These are phyloP conservation scores for Neurospora sp. DNA, from an alignment of 495 filamentous ascomycete genomes.

Conservation along the genomic window DNA sequence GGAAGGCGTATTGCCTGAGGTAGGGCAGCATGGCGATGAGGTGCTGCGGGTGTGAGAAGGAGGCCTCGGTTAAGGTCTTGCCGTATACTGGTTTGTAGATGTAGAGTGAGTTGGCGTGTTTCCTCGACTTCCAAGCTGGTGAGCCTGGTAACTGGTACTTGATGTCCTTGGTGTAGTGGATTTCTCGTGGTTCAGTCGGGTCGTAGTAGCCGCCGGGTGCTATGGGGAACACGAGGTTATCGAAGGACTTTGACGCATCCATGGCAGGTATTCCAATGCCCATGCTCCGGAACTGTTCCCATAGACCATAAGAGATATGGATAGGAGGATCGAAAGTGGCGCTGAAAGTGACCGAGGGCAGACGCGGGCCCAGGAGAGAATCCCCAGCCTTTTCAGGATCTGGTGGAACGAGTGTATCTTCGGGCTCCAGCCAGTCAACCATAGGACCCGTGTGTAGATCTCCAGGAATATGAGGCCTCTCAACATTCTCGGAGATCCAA, in stretches of 20 bases:
- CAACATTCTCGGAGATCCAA: conserved; percentile 54
- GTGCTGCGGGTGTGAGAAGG: conserved; percentile 82
- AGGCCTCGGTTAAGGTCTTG: conserved; percentile 55
- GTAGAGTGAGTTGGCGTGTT: conserved; percentile 60
- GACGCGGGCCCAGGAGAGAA: conserved; percentile 30
- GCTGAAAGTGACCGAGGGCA: conserved; percentile 71
- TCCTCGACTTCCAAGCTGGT: conserved; percentile 32
- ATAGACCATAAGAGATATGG: conserved; percentile 57
- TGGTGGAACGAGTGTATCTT: conserved; percentile 32
- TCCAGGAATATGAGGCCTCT: conserved; percentile 34
- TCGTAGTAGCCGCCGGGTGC: conserved; percentile 23
- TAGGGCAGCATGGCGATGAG: conserved; percentile 65
- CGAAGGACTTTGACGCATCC: conserved; percentile 49
- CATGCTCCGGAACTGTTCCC: conserved; percentile 54
- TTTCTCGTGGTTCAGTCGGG: conserved; percentile 28
- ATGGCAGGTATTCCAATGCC: conserved; percentile 48
- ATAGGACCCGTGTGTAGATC: conserved; percentile 33
- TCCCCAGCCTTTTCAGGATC: conserved; percentile 26
- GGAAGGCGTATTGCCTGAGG: conserved; percentile 64
- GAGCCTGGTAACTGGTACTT: conserved; percentile 25
- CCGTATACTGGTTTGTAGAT: conserved; percentile 62
- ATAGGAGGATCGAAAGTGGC: conserved; percentile 79
- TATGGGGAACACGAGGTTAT: conserved; percentile 52
- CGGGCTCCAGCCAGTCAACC: conserved; percentile 61
- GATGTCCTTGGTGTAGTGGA: conserved; percentile 25